A percentile compares a stretch with the other conserved stretches of the same genome.
Evolutionary conservation across 2,329 filamentous ascomycete species (phyloP).

Genomic region (Colletotrichum sp.): DNA sequence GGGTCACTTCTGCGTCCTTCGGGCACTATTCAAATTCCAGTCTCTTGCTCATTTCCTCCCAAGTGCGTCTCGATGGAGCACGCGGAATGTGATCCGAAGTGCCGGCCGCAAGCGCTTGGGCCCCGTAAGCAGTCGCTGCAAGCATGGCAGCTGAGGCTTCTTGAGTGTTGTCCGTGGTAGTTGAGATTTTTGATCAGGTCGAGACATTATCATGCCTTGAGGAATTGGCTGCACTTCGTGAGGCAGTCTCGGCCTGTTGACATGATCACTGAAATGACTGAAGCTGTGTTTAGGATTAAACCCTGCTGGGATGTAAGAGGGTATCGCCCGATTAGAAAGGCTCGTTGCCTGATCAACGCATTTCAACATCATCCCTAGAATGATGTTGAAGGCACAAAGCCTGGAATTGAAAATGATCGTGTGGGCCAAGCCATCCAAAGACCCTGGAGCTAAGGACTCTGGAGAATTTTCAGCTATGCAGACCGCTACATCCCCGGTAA

Average conservation of each 20-base stretch:
- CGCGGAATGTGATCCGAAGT: background rate
- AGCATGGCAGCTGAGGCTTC: background rate
- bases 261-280: background rate
- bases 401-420: background rate
- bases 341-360: background rate
- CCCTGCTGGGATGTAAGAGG: background rate
- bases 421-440: background rate
- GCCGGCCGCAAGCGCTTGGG: background rate
- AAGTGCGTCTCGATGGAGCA: background rate
- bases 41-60: background rate
- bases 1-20: background rate
- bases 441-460: background rate
- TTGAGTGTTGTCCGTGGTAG: background rate
- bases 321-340: background rate
- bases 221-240: background rate
- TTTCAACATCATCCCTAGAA: background rate
- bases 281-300: background rate
- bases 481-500: background rate
- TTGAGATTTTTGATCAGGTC: background rate
- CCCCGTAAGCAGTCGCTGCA: background rate
- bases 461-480: background rate
- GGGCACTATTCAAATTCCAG: background rate
- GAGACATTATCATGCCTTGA: background rate
- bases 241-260: background rate
- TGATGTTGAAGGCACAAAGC: background rate